Base-by-base conservation (phyloP, 805 yeast species). In the Helenozyma baotianmanensis region DNA sequence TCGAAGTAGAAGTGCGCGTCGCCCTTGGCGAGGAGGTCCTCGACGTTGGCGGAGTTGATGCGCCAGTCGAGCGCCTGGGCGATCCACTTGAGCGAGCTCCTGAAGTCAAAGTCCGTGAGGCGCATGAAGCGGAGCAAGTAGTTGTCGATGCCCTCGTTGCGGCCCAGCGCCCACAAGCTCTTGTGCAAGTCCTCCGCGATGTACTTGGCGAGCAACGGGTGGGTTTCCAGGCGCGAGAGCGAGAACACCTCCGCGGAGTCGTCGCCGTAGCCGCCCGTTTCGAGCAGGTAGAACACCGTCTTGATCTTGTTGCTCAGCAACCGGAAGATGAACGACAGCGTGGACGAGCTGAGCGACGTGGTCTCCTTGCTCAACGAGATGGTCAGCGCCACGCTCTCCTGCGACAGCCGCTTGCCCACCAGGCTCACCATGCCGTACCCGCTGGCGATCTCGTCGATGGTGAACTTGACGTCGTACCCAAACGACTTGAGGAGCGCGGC, bases 111-210 rank as follows among this genome's bases (percentile, higher is more conserved):
- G 12, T 39, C 17, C 7, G 33, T 21, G 5, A 25, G 19, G 3
- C 45, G 37, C 21, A 41, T 29, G 17, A 35, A 32, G 8, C 36
- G 31, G n/a, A 41, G 35, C 5, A 41, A 8, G 22, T 23, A 36
- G 26, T 41, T 41, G 29, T 41, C 45, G 19, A 29, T 14, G 11
- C 21, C 29, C 21, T 36, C 43, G 27, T 39, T 39, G 13, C 40
- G 31, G 17, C 37, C 23, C 19, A 27, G n/a, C 2, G 34, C 33
- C 45, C 45, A 41, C 16, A 41, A 32, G 16, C 39, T 29, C n/a
- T 23, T 23, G 27, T 41, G 45, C 19, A 41, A 28, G n/a, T 41
- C 45, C 19, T 41, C 45, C 3, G 38, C 30, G 5, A 36, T 29
- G 22, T 30, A 41, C 9, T 24, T 25, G 14, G 25, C 16, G 15